phyloP scores from a whole-genome alignment of 805 yeast species.

The Huiozyma sinensis region DNA sequence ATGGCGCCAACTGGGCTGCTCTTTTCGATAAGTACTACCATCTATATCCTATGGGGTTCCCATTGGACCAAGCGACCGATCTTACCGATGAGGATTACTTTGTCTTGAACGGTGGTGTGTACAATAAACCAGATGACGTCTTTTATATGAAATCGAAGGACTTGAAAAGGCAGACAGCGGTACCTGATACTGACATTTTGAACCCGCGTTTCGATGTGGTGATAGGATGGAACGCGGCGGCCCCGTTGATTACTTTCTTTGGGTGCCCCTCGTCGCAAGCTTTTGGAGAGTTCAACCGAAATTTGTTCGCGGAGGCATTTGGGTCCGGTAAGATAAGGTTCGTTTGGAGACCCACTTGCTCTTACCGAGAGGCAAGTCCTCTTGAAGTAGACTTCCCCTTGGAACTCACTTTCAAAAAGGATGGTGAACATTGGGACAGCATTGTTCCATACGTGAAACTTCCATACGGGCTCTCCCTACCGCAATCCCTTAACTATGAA shows the following conservation, averaged over 20 bases:
- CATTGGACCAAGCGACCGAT: conserved; percentile 1
- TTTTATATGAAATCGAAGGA: conserved; percentile 62
- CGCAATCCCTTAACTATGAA: not conserved
- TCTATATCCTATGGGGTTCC: conserved; percentile 14
- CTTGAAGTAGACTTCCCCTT: conserved; percentile 16
- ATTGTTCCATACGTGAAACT: not conserved
- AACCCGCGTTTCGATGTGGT: conserved; percentile 47
- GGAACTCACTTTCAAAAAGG: not conserved
- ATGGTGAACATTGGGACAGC: not conserved
- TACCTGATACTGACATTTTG: conserved; percentile 13
- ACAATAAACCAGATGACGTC: conserved; percentile 61
- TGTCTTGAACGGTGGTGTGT: conserved; percentile 23
- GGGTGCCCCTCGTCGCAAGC: conserved; percentile 47
- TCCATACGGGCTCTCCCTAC: not conserved
- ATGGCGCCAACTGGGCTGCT: not conserved
- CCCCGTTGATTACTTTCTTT: conserved; percentile 55
- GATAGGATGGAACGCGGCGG: conserved; percentile 37
- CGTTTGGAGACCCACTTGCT: conserved; percentile 58
- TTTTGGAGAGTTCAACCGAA: conserved; percentile 47
- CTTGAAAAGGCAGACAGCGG: conserved; percentile 13
- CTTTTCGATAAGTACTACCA: conserved; percentile 9
- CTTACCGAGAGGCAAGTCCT: not conserved
- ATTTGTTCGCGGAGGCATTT: conserved; percentile 46
- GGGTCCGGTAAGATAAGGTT: conserved; percentile 55
- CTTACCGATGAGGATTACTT: conserved; percentile 11